Conservation (phyloP, 192 early-diverging fungal genomes). For the Paraglomus brasilianum region DNA sequence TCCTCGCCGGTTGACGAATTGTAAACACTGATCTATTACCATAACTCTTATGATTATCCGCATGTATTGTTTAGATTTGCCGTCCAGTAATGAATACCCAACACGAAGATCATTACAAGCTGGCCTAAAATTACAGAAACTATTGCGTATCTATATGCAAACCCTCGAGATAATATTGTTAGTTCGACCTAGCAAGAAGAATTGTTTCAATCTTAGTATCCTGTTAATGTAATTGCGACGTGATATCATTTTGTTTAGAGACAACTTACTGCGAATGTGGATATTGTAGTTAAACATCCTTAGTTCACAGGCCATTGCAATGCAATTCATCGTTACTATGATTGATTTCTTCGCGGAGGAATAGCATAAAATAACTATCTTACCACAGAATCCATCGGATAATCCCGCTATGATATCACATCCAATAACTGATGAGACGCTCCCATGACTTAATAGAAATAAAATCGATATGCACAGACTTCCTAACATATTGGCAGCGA, state of each 20-base stretch:
- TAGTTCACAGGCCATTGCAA: not conserved
- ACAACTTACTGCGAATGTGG: conserved; percentile 26
- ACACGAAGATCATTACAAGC: conserved; percentile 6
- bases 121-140: conserved; percentile 16
- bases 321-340: not conserved
- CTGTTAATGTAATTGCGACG: not conserved
- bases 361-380: not conserved
- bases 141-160: conserved; percentile 21
- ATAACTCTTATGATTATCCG: not conserved
- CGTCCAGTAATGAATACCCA: conserved; percentile 25
- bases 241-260: not conserved
- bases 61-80: not conserved
- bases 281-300: conserved; percentile 32
- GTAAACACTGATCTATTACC: too few species aligned
- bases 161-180: not conserved
- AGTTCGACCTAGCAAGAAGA: conserved; percentile 25
- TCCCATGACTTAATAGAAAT: conserved; percentile 40
- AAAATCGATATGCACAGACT: conserved; percentile 45
- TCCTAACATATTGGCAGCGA: conserved; percentile 49
- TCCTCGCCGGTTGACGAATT: too few species aligned
- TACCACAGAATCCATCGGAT: conserved; percentile 59
- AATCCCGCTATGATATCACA: conserved; percentile 36
- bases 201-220: not conserved
- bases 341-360: not conserved
- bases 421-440: not conserved